Evolutionary conservation across 169 alveolate species (phyloP).

Genomic region (Eimeria zaria): DNA sequence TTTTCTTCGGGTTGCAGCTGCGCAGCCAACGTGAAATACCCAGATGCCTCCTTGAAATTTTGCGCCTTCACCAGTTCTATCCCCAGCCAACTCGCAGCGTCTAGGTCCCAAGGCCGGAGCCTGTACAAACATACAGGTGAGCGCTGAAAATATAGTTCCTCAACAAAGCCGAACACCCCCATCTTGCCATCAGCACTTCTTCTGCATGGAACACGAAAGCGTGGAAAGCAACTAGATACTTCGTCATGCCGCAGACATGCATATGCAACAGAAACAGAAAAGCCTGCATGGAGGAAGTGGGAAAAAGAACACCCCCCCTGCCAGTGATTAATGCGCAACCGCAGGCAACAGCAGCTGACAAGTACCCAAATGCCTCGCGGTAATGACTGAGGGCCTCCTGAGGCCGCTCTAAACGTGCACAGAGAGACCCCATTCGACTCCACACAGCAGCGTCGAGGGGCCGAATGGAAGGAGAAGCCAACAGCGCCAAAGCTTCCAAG

Average conservation of each 20-base stretch:
- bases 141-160: too few species aligned
- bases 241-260: too few species aligned
- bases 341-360: neutral
- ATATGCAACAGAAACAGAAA: neutral
- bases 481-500: conserved; percentile 40
- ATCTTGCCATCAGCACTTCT: too few species aligned
- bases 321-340: too few species aligned
- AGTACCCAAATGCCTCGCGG: conserved; percentile 57
- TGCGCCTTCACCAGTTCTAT: conserved; percentile 93
- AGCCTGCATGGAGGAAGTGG: neutral
- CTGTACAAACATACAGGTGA: neutral
- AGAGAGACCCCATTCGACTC: conserved; percentile 51
- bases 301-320: neutral
- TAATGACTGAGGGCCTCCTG: conserved; percentile 66
- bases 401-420: conserved; percentile 24
- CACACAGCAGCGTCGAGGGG: conserved; percentile 56
- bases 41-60: conserved; percentile 91
- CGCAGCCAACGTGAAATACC: conserved; percentile 93
- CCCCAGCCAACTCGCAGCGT: conserved; percentile 95
- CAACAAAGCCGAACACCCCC: too few species aligned
- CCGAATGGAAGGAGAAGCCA: conserved; percentile 57
- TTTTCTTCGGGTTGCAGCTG: conserved; percentile 93
- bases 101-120: conserved; percentile 93
- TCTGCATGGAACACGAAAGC: too few species aligned
- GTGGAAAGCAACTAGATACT: too few species aligned